Evolutionary conservation across 192 early-diverging fungal genomes (phyloP).

Genomic region (Coemansia sp.): DNA sequence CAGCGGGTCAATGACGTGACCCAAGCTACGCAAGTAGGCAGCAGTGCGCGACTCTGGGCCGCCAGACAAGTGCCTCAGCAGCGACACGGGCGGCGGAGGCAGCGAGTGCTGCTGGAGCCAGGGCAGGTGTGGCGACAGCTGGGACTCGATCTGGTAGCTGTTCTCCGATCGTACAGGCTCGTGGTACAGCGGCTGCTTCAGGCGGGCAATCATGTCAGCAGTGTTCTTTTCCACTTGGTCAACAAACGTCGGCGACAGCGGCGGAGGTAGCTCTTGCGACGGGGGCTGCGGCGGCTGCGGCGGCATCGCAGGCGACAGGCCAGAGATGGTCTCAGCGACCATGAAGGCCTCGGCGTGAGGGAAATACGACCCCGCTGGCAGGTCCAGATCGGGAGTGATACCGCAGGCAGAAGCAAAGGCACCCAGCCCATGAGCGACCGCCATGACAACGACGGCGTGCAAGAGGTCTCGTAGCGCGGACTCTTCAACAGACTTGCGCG

Average conservation of each 20-base stretch:
- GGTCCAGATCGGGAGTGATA: conserved; percentile 41
- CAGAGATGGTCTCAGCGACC: conserved; percentile 18
- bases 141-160: conserved; percentile 1
- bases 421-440: conserved; percentile 46
- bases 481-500: conserved; percentile 39
- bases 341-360: conserved; percentile 17
- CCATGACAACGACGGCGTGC: conserved; percentile 34
- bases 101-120: conserved; percentile 7
- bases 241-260: conserved; percentile 21
- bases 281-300: neutral
- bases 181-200: conserved; percentile 18
- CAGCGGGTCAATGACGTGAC: conserved; percentile 28
- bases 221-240: conserved; percentile 39
- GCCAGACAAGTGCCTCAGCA: conserved; percentile 24
- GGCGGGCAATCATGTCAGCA: conserved; percentile 24
- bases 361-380: conserved; percentile 40
- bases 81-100: conserved; percentile 17
- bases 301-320: conserved; percentile 20
- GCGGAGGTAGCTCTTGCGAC: conserved; percentile 2
- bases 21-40: conserved; percentile 14
- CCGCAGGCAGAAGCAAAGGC: conserved; percentile 43
- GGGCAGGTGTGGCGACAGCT: neutral
- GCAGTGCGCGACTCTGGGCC: conserved; percentile 12
- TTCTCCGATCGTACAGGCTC: conserved; percentile 1
- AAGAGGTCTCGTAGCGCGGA: conserved; percentile 44